Base-by-base conservation (phyloP, 2,329 filamentous ascomycete species). In the Chrysoporthe deuterocubensis region DNA sequence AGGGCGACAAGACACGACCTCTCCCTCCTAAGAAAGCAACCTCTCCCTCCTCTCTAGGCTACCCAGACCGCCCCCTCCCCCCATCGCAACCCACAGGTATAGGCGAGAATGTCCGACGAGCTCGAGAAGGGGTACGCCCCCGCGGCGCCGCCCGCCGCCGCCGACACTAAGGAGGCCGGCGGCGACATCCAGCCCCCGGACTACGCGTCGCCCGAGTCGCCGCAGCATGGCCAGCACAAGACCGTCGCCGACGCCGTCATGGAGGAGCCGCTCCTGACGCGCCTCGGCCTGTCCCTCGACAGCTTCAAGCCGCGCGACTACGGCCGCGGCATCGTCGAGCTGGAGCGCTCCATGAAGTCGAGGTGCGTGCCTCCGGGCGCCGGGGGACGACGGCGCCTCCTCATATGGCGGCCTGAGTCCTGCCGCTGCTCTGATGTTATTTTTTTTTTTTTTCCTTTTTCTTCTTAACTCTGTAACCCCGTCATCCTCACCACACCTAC, bases 301-400 rank as follows among this genome's bases (percentile, higher is more conserved):
- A 82, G 81, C 26, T 83, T 83, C 75, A 77, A 78, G 73, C 76
- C 76, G 71, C 78, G 80, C 59, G 74, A 71, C 61, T 69, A 72
- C 46, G 71, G 72, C 66, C 54, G 44, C 5, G 71, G 73, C 62
- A 64, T 70, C 52, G 59, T 74, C 67, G 71, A 76, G 70, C 75
- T 76, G 70, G 75, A 75, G 62, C 71, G 74, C n/a, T 71, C 67
- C 67, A 82, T 85, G 78, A 82, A 83, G 74, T 79, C 80, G 40
- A 79, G 83, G 26, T 26, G 26, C 26, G 26, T 26, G 26, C 26
- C 26, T 26, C 26, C 26, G 26, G 26, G 26, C 26, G 26, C 26
- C 26, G 26, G 26, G 26, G 26, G 26, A 26, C 26, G 26, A 26
- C 26, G 26, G 26, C 26, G 26, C 26, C 26, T 26, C 26, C 26